Conservation (phyloP, 108 stramenopile genomes). For the Nannochloropsis gaditana region DNA sequence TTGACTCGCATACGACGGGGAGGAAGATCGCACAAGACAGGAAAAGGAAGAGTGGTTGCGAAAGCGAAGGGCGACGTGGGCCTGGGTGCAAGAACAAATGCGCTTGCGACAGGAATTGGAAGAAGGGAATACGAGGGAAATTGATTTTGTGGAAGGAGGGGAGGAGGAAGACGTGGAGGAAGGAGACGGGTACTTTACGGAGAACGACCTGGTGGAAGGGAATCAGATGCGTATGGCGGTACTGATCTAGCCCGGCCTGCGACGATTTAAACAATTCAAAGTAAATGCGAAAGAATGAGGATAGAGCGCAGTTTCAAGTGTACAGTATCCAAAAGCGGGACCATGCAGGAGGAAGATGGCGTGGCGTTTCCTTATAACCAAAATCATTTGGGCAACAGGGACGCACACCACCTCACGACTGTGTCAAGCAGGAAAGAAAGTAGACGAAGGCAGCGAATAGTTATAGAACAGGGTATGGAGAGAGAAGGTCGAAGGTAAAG, state of each 20-base stretch:
- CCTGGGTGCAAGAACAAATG: conserved; percentile 13
- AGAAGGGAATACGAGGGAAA: neutral
- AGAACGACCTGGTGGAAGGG: neutral
- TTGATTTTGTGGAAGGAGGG: neutral
- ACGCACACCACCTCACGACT: neutral
- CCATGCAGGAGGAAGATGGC: neutral
- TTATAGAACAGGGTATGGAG: neutral
- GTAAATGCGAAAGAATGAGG: neutral
- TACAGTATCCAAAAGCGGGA: neutral
- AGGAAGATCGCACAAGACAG: neutral
- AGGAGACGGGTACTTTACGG: too few species aligned
- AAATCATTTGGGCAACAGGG: neutral
- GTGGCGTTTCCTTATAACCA: too few species aligned
- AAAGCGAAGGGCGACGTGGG: neutral
- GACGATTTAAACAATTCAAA: neutral
- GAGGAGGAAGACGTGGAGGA: neutral
- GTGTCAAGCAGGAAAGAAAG: neutral
- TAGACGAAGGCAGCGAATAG: neutral
- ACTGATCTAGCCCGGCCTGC: neutral
- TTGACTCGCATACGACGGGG: conserved; percentile 40
- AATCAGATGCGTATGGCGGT: neutral
- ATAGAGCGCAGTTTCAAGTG: neutral
- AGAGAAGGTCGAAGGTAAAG: neutral
- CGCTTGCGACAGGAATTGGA: neutral
- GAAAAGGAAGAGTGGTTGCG: neutral